phyloP scores from a whole-genome alignment of 2,329 filamentous ascomycete species.

The Botrytis cinerea region DNA sequence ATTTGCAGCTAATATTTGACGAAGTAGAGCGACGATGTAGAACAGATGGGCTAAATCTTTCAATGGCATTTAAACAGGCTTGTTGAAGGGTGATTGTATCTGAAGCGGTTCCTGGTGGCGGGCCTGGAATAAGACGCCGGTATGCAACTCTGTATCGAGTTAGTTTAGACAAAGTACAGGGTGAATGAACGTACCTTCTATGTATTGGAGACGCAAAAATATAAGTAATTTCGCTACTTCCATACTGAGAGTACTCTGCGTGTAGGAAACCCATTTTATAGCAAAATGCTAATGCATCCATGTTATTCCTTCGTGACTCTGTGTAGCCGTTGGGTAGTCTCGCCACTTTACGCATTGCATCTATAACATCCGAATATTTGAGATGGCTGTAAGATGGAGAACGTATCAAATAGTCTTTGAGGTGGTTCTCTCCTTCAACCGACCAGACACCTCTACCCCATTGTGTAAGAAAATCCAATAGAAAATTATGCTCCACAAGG shows the following conservation, averaged over 20 bases:
- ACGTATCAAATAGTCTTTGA: background rate
- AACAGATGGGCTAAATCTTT: constrained; percentile 7
- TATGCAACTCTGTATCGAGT: background rate
- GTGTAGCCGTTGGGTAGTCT: background rate
- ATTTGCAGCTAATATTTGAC: background rate
- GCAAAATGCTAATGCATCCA: background rate
- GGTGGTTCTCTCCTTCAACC: background rate
- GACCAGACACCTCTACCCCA: background rate
- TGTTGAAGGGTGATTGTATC: background rate
- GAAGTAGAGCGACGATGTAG: background rate
- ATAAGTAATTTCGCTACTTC: background rate
- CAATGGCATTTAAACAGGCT: constrained; percentile 10
- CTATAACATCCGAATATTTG: background rate
- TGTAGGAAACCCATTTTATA: constrained; percentile 11
- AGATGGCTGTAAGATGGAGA: background rate
- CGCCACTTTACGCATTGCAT: constrained; percentile 8
- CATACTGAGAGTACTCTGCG: background rate
- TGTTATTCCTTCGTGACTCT: background rate
- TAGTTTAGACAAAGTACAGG: background rate
- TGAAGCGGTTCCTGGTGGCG: background rate
- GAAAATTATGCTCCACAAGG: background rate
- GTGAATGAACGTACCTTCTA: background rate
- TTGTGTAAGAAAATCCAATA: background rate
- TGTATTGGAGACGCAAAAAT: constrained; percentile 15
- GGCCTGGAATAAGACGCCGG: constrained; percentile 1